Percentiles rank a stretch among this genome's conserved stretches.
phyloP scores from a whole-genome alignment of 345 rosid genomes.

The Linum lewisii region DNA sequence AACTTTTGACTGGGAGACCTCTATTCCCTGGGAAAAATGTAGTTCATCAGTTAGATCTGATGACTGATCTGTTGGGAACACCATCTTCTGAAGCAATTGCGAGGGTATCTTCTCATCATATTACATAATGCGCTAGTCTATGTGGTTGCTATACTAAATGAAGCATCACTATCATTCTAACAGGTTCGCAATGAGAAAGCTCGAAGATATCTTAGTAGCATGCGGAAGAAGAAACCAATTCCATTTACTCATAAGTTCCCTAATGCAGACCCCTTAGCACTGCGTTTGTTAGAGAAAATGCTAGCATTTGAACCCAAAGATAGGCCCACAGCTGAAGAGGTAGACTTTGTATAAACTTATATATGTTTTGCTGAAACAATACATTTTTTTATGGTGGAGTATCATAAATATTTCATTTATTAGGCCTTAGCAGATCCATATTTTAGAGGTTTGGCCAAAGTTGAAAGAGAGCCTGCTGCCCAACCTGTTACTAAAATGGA shows the following conservation, averaged over 20 bases:
- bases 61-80: constrained; percentile 6
- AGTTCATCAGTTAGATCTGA: constrained; percentile 2
- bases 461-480: constrained; percentile 92
- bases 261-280: neutral
- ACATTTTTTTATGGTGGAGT: neutral
- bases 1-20: constrained; percentile 2
- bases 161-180: neutral
- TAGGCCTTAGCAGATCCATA: constrained; percentile 90
- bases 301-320: constrained; percentile 6
- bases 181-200: constrained; percentile 6
- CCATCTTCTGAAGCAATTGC: constrained; percentile 1
- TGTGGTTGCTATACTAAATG: neutral
- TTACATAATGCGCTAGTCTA: neutral
- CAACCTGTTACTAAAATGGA: constrained; percentile 94
- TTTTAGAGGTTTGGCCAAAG: constrained; percentile 77
- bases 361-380: neutral
- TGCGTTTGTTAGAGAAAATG: constrained; percentile 1
- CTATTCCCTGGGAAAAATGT: constrained; percentile 6
- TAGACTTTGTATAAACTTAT: neutral
- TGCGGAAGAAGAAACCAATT: constrained; percentile 4
- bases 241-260: constrained; percentile 1
- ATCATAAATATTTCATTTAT: constrained; percentile 1
- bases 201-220: constrained; percentile 1
- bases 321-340: constrained; percentile 5
- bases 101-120: neutral